Base-by-base conservation (phyloP, 176 grass and related monocot species). In the Carex scoparia region DNA sequence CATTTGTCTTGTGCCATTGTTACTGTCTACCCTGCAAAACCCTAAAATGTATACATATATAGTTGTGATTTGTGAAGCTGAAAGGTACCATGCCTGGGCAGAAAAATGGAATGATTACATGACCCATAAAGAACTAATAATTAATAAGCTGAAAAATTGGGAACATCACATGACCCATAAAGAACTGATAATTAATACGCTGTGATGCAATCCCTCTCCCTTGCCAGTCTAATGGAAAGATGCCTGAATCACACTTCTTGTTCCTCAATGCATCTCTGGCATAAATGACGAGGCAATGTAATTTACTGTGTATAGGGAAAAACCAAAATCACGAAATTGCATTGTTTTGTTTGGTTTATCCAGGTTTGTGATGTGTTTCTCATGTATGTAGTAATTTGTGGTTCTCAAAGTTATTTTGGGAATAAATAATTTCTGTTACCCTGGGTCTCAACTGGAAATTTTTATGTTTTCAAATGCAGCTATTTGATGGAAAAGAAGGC, bases 401-500 rank as follows among this genome's bases (percentile, higher is more conserved):
- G 55, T 80, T 61, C 76, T 79, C 31, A 79, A 33, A 0, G 9
- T 59, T 60, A 16, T 31, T 71, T n/a, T n/a, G 37, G 71, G 14
- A 46, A 42, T 51, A 53, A 49, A 46, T 42, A 19, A 5, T 19
- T 23, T 15, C 15, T 71, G 37, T 40, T 42, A 11, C 16, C 53
- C 23, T 65, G 48, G 38, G 12, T 5, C 31, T 51, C 48, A 51
- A 51, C 13, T 61, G n/a, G 44, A 42, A 62, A 64, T 44, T 92
- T 80, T 85, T 68, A 6, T 38, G 66, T 1, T 55, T 81, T 90
- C 18, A 86, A 81, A 61, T 90, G 85, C 88, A 99, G 96, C 58
- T 94, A 7, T 99, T 95, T 54, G 96, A 99, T 55, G 96, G 96
- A 71, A 99, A 95, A 87, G 93, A 95, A 0, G 93, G 96, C 18